phyloP scores from a whole-genome alignment of 805 yeast species.

The Starmerella apis region DNA sequence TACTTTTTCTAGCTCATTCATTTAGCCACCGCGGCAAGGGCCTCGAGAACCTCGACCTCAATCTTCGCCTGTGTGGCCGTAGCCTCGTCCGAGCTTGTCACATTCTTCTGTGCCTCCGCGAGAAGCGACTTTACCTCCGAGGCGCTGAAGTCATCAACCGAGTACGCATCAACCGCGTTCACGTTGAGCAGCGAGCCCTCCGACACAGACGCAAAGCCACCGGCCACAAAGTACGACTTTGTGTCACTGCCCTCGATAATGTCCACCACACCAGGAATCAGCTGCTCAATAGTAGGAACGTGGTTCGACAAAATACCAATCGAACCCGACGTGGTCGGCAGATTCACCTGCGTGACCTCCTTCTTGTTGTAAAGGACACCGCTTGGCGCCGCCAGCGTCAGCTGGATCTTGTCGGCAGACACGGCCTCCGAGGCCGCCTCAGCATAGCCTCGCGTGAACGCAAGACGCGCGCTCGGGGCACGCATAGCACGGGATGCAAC shows the following conservation, averaged over 20 bases:
- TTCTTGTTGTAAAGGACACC: conserved; percentile 22
- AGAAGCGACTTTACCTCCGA: conserved; percentile 67
- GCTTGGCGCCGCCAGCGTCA: conserved; percentile 86
- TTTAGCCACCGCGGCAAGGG: conserved; percentile 73
- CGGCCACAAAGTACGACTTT: conserved; percentile 79
- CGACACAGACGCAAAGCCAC: conserved; percentile 93
- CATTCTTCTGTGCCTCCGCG: conserved; percentile 90
- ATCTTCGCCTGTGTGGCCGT: conserved; percentile 91
- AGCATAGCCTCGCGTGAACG: conserved; percentile 51
- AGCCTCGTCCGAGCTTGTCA: conserved; percentile 66
- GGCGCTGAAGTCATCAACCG: conserved; percentile 74
- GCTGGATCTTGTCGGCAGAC: conserved; percentile 60
- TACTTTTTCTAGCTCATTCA: conserved; percentile 29
- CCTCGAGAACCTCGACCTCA: conserved; percentile 93
- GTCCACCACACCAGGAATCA: conserved; percentile 90
- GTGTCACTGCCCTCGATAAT: conserved; percentile 69
- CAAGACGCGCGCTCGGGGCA: conserved; percentile 23
- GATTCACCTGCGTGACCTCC: conserved; percentile 64
- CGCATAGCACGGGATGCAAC: conserved; percentile 24
- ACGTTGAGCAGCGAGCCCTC: conserved; percentile 86
- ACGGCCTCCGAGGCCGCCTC: conserved; percentile 47
- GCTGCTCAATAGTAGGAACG: conserved; percentile 94
- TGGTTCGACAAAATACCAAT: conserved; percentile 96
- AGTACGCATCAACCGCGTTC: conserved; percentile 91
- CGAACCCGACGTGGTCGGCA: conserved; percentile 92